Percentiles rank a stretch among this genome's conserved stretches.
phyloP scores from a whole-genome alignment of 1,139 yeast genomes.

The Arxiozyma heterogenica region DNA sequence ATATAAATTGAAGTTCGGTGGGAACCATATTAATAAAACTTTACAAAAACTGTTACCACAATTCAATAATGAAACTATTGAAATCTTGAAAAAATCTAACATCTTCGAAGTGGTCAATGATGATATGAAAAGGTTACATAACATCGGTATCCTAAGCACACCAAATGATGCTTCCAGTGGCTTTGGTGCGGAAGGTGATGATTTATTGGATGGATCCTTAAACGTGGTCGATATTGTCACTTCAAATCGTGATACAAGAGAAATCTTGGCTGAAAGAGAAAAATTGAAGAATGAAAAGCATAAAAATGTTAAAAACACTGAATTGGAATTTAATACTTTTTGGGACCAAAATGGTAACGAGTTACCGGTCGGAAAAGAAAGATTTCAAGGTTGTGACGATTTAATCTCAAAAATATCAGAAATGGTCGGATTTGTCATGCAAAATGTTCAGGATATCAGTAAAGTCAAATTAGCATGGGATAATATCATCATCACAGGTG shows the following conservation, averaged over 20 bases:
- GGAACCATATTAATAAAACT: constrained; percentile 48
- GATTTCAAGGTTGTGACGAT: constrained; percentile 68
- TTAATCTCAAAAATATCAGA: constrained; percentile 48
- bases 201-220: constrained; percentile 60
- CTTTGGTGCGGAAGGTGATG: constrained; percentile 26
- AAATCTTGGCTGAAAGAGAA: constrained; percentile 52
- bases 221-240: constrained; percentile 90
- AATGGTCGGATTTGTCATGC: constrained; percentile 46
- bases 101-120: constrained; percentile 73
- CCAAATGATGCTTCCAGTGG: constrained; percentile 29
- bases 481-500: constrained; percentile 70
- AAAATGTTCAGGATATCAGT: constrained; percentile 52
- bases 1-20: constrained; percentile 49
- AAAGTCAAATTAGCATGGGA: constrained; percentile 84
- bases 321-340: constrained; percentile 59
- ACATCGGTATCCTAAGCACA: constrained; percentile 17
- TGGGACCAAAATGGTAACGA: constrained; percentile 47
- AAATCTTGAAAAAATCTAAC: constrained; percentile 60
- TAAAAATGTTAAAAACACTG: constrained; percentile 37
- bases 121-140: constrained; percentile 42
- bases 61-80: constrained; percentile 52
- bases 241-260: constrained; percentile 56
- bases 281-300: constrained; percentile 35
- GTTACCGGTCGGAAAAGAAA: constrained; percentile 68
- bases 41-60: constrained; percentile 49